phyloP scores from a whole-genome alignment of 139 green algal genomes.

The Chlorella sp. region DNA sequence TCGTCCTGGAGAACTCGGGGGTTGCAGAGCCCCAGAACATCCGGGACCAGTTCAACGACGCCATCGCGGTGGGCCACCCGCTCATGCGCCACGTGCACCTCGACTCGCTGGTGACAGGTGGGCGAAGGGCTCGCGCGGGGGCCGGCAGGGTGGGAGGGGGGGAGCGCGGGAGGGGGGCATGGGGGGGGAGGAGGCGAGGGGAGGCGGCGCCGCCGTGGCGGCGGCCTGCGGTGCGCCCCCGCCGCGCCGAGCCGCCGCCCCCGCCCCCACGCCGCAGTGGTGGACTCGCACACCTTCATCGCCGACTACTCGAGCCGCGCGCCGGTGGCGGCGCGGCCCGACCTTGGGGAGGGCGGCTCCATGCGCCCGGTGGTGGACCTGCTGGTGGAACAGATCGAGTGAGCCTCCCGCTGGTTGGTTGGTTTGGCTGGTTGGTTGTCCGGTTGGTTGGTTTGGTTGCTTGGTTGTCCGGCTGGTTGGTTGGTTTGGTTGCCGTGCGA shows the following conservation, averaged over 20 bases:
- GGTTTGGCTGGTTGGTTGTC: too few relatives aligned
- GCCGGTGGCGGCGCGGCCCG: constrained; percentile 70
- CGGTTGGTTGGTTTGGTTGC: too few relatives aligned
- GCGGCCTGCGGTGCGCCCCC: too few relatives aligned
- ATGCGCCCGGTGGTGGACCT: constrained; percentile 91
- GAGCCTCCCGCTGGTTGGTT: not conserved
- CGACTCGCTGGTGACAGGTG: constrained; percentile 83
- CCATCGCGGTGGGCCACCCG: constrained; percentile 60
- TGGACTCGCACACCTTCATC: constrained; percentile 79
- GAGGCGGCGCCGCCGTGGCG: too few relatives aligned
- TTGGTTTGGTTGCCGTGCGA: not conserved
- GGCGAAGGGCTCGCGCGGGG: too few relatives aligned
- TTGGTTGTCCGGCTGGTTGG: too few relatives aligned
- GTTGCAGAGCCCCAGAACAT: constrained; percentile 94
- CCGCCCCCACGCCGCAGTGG: not conserved
- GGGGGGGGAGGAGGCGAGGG: too few relatives aligned
- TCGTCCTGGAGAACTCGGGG: constrained; percentile 92
- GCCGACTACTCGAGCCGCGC: constrained; percentile 72
- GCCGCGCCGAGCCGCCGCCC: too few relatives aligned
- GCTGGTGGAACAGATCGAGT: constrained; percentile 88
- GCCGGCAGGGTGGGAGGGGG: too few relatives aligned
- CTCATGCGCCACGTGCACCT: constrained; percentile 75
- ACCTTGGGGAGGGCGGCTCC: constrained; percentile 87
- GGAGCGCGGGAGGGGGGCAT: too few relatives aligned
- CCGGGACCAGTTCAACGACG: constrained; percentile 87